Conservation (phyloP, 352 stramenopile species). For the Phytophthora idaei region DNA sequence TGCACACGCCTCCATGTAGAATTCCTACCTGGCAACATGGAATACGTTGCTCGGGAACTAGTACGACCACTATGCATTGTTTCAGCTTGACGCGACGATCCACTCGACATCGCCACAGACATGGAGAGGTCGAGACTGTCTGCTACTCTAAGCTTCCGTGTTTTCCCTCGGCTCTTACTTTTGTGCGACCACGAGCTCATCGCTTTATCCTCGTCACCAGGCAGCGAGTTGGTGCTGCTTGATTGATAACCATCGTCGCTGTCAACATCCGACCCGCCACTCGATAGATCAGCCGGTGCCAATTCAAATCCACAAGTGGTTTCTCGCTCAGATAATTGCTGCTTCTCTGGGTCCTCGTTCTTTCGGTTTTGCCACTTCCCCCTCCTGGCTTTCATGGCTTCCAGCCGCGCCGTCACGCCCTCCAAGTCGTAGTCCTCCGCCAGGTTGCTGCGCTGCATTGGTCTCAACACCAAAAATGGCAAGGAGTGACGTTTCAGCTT, state of each 20-base stretch:
- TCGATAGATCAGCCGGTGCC: slow-evolving; percentile 30
- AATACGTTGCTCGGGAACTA: neutral
- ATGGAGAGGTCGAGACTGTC: slow-evolving; percentile 77
- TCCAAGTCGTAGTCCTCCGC: slow-evolving; percentile 51
- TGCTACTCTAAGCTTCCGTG: slow-evolving; percentile 25
- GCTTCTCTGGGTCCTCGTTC: neutral
- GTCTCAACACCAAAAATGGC: neutral
- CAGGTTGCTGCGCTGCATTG: slow-evolving; percentile 10
- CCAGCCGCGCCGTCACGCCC: slow-evolving; percentile 45
- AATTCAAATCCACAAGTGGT: slow-evolving; percentile 42
- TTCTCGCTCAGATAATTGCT: slow-evolving; percentile 10
- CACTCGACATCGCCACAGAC: slow-evolving; percentile 43
- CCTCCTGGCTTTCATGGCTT: slow-evolving; percentile 29
- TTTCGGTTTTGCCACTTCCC: slow-evolving; percentile 22
- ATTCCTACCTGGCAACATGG: neutral
- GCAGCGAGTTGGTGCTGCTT: slow-evolving; percentile 27
- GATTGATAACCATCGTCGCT: slow-evolving; percentile 21
- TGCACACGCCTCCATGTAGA: neutral
- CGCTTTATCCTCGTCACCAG: slow-evolving; percentile 20
- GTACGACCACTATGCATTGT: neutral
- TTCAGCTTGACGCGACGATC: neutral
- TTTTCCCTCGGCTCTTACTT: slow-evolving; percentile 10
- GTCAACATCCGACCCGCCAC: slow-evolving; percentile 27
- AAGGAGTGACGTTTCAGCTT: slow-evolving; percentile 8
- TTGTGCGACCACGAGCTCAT: neutral